Percentiles rank a stretch among this genome's conserved stretches.
These are phyloP conservation scores for Schwanniomyces vanrijiae DNA, from an alignment of 805 yeast species.

Conservation along the genomic window DNA sequence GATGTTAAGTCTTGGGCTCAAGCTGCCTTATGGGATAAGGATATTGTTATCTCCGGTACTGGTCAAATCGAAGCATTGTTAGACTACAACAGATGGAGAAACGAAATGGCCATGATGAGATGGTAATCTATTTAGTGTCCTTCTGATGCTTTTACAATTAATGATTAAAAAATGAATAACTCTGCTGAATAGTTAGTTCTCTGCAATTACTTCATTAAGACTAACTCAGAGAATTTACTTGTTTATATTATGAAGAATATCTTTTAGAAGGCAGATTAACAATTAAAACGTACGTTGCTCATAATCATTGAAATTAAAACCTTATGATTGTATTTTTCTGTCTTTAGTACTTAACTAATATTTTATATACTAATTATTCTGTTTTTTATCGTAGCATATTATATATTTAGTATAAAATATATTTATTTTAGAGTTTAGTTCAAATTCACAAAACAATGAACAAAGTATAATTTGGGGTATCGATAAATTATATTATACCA, in stretches of 20 bases:
- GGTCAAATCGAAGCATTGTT: conserved; percentile 84
- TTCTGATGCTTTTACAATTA: background rate
- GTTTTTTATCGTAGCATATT: conserved; percentile 7
- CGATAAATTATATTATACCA: conserved; percentile 55
- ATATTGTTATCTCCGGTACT: conserved; percentile 77
- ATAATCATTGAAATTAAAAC: background rate
- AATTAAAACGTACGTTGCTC: background rate
- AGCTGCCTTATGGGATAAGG: conserved; percentile 76
- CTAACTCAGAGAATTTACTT: conserved; percentile 1
- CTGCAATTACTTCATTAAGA: conserved; percentile 1
- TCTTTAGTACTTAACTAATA: conserved; percentile 3
- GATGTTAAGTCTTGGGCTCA: conserved; percentile 75
- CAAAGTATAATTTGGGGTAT: background rate
- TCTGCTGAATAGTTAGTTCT: background rate
- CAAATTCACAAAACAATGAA: background rate
- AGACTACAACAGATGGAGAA: conserved; percentile 84
- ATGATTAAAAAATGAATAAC: background rate
- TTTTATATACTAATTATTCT: conserved; percentile 5
- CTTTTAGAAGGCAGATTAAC: conserved; percentile 1
- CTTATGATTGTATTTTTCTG: conserved; percentile 1
- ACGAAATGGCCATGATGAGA: conserved; percentile 89
- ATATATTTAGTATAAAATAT: conserved; percentile 9
- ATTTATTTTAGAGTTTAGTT: conserved; percentile 5
- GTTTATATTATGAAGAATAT: conserved; percentile 4
- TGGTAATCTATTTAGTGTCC: conserved; percentile 28